Evolutionary conservation across 2,329 filamentous ascomycete species (phyloP).

Genomic region (Alternaria metachromatica): DNA sequence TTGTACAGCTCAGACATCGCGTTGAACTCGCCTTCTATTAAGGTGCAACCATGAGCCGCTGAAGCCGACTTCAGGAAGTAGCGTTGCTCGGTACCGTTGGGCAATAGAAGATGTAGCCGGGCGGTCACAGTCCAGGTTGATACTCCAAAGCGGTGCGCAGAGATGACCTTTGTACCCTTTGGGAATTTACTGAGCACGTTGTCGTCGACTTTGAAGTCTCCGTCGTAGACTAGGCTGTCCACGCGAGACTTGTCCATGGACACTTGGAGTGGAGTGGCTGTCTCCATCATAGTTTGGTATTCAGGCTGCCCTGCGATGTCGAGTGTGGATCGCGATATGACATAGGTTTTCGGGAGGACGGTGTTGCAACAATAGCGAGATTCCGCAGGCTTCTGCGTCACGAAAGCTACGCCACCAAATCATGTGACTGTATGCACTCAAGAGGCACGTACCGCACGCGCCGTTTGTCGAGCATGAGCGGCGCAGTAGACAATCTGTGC

Average conservation of each 20-base stretch:
- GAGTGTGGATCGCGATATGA: background rate
- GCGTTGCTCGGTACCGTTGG: background rate
- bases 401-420: background rate
- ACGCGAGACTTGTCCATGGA: background rate
- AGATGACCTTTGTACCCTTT: background rate
- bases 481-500: background rate
- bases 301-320: background rate
- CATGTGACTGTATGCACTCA: background rate
- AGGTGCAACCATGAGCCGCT: background rate
- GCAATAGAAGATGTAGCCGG: background rate
- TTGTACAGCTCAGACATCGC: background rate
- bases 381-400: background rate
- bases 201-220: background rate
- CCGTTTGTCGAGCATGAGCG: background rate
- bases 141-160: background rate
- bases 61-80: background rate
- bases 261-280: background rate
- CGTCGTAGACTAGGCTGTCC: background rate
- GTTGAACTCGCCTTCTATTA: background rate
- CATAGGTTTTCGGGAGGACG: rapidly evolving
- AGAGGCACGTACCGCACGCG: background rate
- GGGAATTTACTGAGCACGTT: background rate
- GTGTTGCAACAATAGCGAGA: background rate
- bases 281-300: background rate
- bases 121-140: background rate